Evolutionary conservation across 2,329 filamentous ascomycete genomes (phyloP), one percentile per base, ranked within the genome.

Genomic region (Epichloe brachyelytri): DNA sequence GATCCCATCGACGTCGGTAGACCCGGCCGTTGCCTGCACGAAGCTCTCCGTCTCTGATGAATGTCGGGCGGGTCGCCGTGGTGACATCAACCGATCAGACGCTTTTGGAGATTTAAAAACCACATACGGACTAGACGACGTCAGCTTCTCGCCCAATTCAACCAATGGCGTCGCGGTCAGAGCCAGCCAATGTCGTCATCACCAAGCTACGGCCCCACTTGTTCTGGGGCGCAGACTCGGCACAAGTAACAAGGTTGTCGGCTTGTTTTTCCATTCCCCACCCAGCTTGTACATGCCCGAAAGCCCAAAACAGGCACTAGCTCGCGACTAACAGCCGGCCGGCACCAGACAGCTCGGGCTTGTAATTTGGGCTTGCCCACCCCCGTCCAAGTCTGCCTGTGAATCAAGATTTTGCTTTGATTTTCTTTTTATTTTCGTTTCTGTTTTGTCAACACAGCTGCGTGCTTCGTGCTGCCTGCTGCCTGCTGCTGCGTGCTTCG

Each of bases 121-220:
- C 8, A 30, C 22, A 26, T 8, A 2, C 22, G 22, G 22, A 26
- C 22, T 26, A 26, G 22, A 26, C 22, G 26, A 30, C 26, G 26
- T 30, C 26, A 30, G 26, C 39, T 53, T n/a, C 15, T 30, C 30
- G 20, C 19, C n/a, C 11, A 26, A 44, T 30, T 8, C 34, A 34
- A 14, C 49, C 46, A 46, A 51, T 52, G 15, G 38, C 12, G 22
- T 17, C 2, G 20, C n/a, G 17, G 26, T 19, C 34, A 12, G 46
- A 17, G 10, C 30, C 37, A 33, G 43, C 49, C 11, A 12, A 55
- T 57, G 56, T 58, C 56, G 56, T 58, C 56, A 58, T 58, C 49
- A 40, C 49, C 14, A 14, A 33, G 26, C 36, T 49, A 7, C 37
- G 40, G 19, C 33, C 44, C 52, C 51, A 51, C 55, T 50, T 51